Percentiles rank a stretch among this genome's conserved stretches.
Evolutionary conservation across 306 rosid genomes (phyloP).

Genomic region (Lathyrus tuberosus): DNA sequence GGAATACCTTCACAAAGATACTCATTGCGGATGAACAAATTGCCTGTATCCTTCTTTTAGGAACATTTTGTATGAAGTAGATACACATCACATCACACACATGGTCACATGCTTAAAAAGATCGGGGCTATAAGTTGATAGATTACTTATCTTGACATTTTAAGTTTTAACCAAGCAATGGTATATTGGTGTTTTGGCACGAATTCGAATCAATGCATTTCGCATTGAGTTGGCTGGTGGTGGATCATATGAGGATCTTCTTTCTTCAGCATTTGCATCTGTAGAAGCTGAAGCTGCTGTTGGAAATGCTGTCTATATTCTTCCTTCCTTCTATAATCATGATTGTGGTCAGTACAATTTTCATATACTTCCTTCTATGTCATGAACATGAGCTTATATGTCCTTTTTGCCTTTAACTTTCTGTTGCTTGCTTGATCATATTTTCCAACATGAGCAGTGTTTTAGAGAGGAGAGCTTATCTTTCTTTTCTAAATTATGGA

Average conservation of each 20-base stretch:
- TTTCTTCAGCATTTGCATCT: constrained; percentile 67
- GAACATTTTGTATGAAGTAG: constrained; percentile 38
- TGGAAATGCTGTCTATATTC: constrained; percentile 87
- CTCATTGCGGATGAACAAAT: constrained; percentile 54
- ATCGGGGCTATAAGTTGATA: background rate
- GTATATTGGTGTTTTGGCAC: constrained; percentile 70
- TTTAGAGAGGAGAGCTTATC: too few relatives aligned
- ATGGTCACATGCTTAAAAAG: constrained; percentile 13
- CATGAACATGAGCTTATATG: background rate
- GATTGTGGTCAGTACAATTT: constrained; percentile 68
- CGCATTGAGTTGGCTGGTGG: constrained; percentile 75
- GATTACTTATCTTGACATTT: constrained; percentile 55
- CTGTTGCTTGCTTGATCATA: constrained; percentile 16
- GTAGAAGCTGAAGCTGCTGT: constrained; percentile 82
- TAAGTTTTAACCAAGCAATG: constrained; percentile 83
- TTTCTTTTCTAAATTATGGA: too few relatives aligned
- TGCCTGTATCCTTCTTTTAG: constrained; percentile 65
- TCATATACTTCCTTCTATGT: constrained; percentile 28
- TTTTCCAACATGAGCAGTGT: constrained; percentile 8
- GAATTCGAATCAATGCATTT: constrained; percentile 89
- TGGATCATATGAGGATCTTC: constrained; percentile 66
- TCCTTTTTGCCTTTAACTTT: background rate
- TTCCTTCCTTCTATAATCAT: constrained; percentile 92
- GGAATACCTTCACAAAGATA: constrained; percentile 57
- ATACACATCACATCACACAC: constrained; percentile 19